A percentile compares a stretch with the other conserved stretches of the same genome.
Conservation (phyloP, 768 basidiomycete species). For the Udeniomyces megalosporus region DNA sequence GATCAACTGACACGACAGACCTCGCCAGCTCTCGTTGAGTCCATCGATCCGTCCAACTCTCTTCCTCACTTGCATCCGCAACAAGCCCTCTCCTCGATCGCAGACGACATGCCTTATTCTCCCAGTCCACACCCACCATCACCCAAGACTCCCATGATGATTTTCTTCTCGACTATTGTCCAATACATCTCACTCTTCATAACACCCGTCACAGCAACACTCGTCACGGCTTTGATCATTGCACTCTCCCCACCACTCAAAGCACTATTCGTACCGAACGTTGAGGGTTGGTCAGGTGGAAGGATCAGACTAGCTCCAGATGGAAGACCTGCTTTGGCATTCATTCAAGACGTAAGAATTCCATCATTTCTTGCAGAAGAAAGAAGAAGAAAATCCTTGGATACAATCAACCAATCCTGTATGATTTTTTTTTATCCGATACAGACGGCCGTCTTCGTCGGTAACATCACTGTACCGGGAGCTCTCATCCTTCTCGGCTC, state of each 20-base stretch:
- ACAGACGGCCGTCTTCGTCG: conserved; percentile 27
- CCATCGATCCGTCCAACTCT: too few relatives aligned
- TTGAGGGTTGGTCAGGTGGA: conserved; percentile 27
- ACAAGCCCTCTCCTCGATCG: too few relatives aligned
- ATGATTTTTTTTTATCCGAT: background rate
- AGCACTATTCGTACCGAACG: conserved; percentile 32
- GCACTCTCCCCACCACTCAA: conserved; percentile 33
- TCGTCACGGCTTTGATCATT: conserved; percentile 32
- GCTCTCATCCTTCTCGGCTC: conserved; percentile 33
- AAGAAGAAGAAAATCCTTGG: too few relatives aligned
- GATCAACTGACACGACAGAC: too few relatives aligned
- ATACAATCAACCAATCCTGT: background rate
- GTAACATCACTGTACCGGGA: conserved; percentile 27
- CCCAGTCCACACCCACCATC: too few relatives aligned
- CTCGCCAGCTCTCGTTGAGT: too few relatives aligned
- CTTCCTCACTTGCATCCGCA: too few relatives aligned
- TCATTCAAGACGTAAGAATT: conserved; percentile 28
- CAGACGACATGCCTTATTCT: too few relatives aligned
- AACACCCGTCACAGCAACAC: conserved; percentile 31
- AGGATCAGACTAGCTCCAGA: conserved; percentile 34
- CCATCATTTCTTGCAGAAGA: conserved; percentile 6
- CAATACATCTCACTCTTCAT: conserved; percentile 16
- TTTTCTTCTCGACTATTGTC: too few relatives aligned
- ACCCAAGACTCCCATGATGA: too few relatives aligned
- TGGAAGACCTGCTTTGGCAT: conserved; percentile 34